Evolutionary conservation across 2,329 filamentous ascomycete genomes (phyloP).

Genomic region (Peltaster fructicola): DNA sequence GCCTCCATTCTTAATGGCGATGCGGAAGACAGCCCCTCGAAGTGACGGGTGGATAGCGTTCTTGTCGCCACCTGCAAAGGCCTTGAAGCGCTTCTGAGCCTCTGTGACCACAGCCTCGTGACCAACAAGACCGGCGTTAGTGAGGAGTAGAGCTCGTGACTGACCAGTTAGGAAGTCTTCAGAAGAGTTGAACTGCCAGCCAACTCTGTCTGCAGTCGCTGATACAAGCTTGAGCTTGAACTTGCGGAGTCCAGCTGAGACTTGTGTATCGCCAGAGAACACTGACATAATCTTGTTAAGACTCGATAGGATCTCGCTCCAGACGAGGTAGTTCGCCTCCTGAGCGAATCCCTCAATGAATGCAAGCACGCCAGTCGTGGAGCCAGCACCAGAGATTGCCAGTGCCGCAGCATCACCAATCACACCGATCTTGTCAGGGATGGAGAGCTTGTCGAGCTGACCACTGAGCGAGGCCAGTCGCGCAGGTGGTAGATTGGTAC

Average conservation of each 20-base stretch:
- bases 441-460: constrained; percentile 56
- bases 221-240: constrained; percentile 65
- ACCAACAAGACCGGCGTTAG: constrained; percentile 55
- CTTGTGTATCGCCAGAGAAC: constrained; percentile 57
- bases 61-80: constrained; percentile 54
- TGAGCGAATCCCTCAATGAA: constrained; percentile 70
- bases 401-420: constrained; percentile 80
- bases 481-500: constrained; percentile 80
- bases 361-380: constrained; percentile 62
- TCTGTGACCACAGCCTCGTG: constrained; percentile 56
- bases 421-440: constrained; percentile 83
- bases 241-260: constrained; percentile 55
- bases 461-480: constrained; percentile 65
- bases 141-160: constrained; percentile 64
- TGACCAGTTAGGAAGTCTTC: constrained; percentile 73
- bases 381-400: constrained; percentile 70
- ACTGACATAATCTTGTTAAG: constrained; percentile 65
- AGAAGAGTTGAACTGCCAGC: constrained; percentile 62
- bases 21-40: constrained; percentile 61
- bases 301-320: constrained; percentile 67
- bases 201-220: constrained; percentile 58
- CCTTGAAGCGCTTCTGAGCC: constrained; percentile 60
- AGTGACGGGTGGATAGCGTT: constrained; percentile 65
- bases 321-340: constrained; percentile 75
- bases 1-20: constrained; percentile 56